Evolutionary conservation across 2,329 filamentous ascomycete genomes (phyloP).

Genomic region (Lomentospora prolificans): DNA sequence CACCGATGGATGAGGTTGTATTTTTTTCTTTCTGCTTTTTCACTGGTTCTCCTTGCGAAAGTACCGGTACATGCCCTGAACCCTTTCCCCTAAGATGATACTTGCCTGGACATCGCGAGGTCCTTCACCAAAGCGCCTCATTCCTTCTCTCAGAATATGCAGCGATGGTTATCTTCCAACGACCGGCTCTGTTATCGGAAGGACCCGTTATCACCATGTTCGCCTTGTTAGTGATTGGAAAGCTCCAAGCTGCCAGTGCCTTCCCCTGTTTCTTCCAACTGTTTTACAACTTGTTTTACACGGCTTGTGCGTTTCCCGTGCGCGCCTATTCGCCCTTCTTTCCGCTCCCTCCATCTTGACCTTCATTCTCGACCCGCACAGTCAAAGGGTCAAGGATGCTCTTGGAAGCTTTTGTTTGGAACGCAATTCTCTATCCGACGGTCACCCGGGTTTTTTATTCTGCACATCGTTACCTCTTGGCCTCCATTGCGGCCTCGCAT

Average conservation of each 20-base stretch:
- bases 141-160: background rate
- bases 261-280: background rate
- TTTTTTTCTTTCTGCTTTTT: background rate
- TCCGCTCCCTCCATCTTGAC: background rate
- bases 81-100: background rate
- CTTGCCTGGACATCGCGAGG: background rate
- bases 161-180: background rate
- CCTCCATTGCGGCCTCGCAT: background rate
- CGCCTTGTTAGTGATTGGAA: background rate
- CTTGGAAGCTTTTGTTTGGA: background rate
- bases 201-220: background rate
- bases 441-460: background rate
- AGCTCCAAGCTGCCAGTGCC: too few species aligned
- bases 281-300: background rate
- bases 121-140: background rate
- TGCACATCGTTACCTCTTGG: background rate
- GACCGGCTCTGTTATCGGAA: background rate
- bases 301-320: background rate
- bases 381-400: too few species aligned
- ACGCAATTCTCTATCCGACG: background rate
- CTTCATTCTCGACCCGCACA: background rate
- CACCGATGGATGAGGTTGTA: constrained; percentile 1
- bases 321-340: background rate
- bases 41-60: background rate
- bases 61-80: constrained; percentile 6